Conservation (phyloP, 2,329 filamentous ascomycete genomes). For the Sarocladiaceae sp. region DNA sequence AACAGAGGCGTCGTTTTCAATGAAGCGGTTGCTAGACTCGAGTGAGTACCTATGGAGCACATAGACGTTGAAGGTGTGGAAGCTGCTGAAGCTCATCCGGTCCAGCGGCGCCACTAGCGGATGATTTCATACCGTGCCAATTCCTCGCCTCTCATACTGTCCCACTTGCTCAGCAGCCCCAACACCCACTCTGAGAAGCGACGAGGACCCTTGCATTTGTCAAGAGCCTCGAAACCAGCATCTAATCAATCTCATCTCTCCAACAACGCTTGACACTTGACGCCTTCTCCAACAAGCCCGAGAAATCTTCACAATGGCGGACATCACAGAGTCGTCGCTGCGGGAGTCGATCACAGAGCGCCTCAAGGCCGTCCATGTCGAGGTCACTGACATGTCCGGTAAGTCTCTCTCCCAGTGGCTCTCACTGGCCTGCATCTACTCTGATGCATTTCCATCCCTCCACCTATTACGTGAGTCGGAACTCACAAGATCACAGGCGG, state of each 20-base stretch:
- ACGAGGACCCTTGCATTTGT: conserved; percentile 1
- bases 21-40: too few relatives aligned
- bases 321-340: conserved; percentile 68
- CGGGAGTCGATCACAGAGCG: conserved; percentile 61
- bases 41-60: too few relatives aligned
- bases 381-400: conserved; percentile 92
- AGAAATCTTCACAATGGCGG: conserved; percentile 34
- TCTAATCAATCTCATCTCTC: conserved; percentile 33
- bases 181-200: too few relatives aligned
- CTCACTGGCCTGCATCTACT: conserved; percentile 10
- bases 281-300: neutral
- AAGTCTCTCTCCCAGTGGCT: conserved; percentile 31
- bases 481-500: conserved; percentile 37
- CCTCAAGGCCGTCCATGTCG: conserved; percentile 70
- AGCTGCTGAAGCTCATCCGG: too few relatives aligned
- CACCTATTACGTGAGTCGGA: conserved; percentile 4
- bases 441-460: conserved; percentile 12
- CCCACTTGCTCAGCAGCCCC: too few relatives aligned
- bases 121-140: conserved; percentile 29
- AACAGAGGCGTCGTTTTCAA: too few relatives aligned
- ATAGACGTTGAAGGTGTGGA: neutral
- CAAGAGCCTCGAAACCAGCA: conserved; percentile 14
- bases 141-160: conserved; percentile 14
- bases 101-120: conserved; percentile 1
- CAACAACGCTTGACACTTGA: conserved; percentile 8